Conservation (phyloP, 169 alveolate genomes). For the Fabrea salina region DNA sequence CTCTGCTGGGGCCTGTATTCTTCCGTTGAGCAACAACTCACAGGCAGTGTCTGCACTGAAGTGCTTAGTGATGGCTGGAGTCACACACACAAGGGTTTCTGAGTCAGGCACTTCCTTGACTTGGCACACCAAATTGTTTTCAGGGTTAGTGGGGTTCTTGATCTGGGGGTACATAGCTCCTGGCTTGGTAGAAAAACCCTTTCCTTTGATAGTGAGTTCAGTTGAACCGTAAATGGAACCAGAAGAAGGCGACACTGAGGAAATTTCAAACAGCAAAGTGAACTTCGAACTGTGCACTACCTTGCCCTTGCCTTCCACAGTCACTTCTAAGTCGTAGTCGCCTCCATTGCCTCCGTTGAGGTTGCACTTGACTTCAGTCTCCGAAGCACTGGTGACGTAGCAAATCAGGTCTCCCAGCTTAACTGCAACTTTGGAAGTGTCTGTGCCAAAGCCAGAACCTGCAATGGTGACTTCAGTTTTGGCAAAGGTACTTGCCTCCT, state of each 20-base stretch:
- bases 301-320: not conserved
- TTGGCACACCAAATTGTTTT: no score
- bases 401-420: constrained; percentile 2
- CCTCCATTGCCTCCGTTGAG: constrained; percentile 28
- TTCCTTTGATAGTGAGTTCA: constrained; percentile 2
- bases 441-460: not conserved
- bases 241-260: not conserved
- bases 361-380: not conserved
- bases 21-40: constrained; percentile 9
- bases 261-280: not conserved
- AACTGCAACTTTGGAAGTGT: not conserved
- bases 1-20: not conserved
- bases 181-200: constrained; percentile 1
- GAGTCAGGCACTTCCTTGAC: not conserved
- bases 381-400: not conserved
- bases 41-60: not conserved
- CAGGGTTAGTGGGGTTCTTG: not conserved
- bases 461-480: constrained; percentile 7
- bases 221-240: constrained; percentile 31
- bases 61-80: not conserved
- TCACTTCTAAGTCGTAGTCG: not conserved
- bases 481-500: not conserved
- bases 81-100: not conserved
- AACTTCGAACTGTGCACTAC: not conserved
- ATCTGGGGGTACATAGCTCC: not conserved